Percentiles rank a stretch among this genome's conserved stretches.
These are phyloP conservation scores for Jaltomata sinuosa DNA, from an alignment of 257 asterid species.

Conservation along the genomic window DNA sequence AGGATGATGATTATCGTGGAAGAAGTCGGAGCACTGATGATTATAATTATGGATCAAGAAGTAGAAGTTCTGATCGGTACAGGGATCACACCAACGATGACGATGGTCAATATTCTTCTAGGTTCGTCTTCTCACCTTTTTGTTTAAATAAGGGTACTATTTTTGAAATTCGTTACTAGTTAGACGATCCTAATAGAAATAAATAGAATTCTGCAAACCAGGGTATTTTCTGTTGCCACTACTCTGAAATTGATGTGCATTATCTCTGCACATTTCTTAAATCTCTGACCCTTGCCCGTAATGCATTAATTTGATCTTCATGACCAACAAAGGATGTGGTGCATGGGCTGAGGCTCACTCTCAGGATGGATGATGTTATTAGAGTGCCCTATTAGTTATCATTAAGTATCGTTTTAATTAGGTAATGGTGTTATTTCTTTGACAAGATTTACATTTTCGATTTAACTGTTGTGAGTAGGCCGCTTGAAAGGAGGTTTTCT, in stretches of 20 bases:
- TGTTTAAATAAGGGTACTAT: background rate
- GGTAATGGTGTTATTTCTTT: background rate
- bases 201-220: background rate
- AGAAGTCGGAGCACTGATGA: constrained; percentile 52
- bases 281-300: background rate
- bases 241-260: background rate
- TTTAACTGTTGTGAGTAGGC: constrained; percentile 20
- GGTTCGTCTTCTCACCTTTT: constrained; percentile 32
- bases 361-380: constrained; percentile 70
- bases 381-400: background rate
- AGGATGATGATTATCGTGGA: constrained; percentile 74
- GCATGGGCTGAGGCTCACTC: constrained; percentile 61
- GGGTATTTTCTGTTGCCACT: background rate
- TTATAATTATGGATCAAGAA: constrained; percentile 69
- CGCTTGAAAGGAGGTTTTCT: constrained; percentile 52
- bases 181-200: background rate
- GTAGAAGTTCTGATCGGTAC: constrained; percentile 78
- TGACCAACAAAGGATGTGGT: constrained; percentile 54
- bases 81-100: constrained; percentile 50
- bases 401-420: background rate
- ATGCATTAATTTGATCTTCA: background rate
- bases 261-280: background rate
- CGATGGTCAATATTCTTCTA: constrained; percentile 76
- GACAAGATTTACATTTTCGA: background rate
- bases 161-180: background rate